Percentiles rank a stretch among this genome's conserved stretches.
phyloP scores from a whole-genome alignment of 192 early-diverging fungal species.

The Rhizophagus clarus region DNA sequence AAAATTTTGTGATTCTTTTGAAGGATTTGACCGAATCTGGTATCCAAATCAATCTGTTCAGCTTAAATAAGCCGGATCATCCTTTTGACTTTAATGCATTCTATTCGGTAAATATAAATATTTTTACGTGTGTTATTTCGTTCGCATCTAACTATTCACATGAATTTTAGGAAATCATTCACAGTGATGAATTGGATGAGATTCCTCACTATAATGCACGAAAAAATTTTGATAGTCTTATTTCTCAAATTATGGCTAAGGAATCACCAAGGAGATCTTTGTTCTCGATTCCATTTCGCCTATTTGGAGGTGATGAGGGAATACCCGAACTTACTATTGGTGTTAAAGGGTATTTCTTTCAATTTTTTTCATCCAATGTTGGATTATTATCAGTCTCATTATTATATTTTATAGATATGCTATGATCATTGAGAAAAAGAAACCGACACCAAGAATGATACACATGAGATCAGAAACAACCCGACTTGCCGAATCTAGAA shows the following conservation, averaged over 20 bases:
- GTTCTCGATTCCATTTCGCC: conserved; percentile 63
- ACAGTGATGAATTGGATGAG: conserved; percentile 35
- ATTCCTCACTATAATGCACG: conserved; percentile 29
- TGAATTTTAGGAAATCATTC: conserved; percentile 41
- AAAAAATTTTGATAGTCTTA: conserved; percentile 49
- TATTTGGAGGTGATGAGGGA: conserved; percentile 41
- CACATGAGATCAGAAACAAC: conserved; percentile 53
- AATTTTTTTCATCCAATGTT: neutral
- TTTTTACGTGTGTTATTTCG: neutral
- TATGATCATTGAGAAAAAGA: conserved; percentile 23
- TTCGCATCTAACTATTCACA: neutral
- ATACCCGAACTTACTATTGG: conserved; percentile 60
- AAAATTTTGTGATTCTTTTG: neutral
- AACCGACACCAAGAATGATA: conserved; percentile 44
- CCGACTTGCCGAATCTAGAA: conserved; percentile 56
- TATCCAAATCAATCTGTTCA: too few relatives aligned
- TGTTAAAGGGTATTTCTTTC: conserved; percentile 56
- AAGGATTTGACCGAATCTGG: conserved; percentile 53
- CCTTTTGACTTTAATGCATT: too few relatives aligned
- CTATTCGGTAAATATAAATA: conserved; percentile 36
- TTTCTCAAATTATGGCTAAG: conserved; percentile 56
- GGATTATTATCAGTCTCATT: neutral
- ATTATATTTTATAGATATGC: conserved; percentile 7
- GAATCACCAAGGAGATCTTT: conserved; percentile 63
- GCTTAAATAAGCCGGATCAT: too few relatives aligned